Conservation (phyloP, 129 eudicot genomes). For the Calendula officinalis region DNA sequence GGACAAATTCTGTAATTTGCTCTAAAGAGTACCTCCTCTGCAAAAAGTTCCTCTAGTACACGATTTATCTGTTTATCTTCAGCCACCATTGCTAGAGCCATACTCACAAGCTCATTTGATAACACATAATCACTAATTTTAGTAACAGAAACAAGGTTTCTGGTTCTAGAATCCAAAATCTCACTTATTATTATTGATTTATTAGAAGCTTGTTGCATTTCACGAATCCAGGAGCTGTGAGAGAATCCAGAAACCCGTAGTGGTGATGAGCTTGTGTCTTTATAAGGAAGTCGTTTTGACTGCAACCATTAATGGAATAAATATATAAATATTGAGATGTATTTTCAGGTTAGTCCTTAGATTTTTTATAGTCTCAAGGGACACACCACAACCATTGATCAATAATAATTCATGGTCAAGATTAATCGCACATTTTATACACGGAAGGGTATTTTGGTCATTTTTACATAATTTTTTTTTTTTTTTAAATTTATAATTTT, state of each 20-base stretch:
- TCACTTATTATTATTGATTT: conserved; percentile 94
- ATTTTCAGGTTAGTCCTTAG: too few species aligned
- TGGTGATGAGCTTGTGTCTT: conserved; percentile 56
- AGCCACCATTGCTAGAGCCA: conserved; percentile 99
- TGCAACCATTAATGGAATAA: conserved; percentile 38
- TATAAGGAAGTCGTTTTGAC: conserved; percentile 87
- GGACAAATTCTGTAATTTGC: too few species aligned
- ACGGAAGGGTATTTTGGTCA: too few species aligned
- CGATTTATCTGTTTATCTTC: conserved; percentile 98
- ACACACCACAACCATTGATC: too few species aligned
- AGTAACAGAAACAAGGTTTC: conserved; percentile 92
- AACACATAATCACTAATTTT: conserved; percentile 93
- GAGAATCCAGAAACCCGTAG: conserved; percentile 67
- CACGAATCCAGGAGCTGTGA: conserved; percentile 94
- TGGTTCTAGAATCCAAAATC: conserved; percentile 91
- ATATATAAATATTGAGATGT: too few species aligned
- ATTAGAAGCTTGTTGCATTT: conserved; percentile 96
- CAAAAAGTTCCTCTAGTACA: conserved; percentile 94
- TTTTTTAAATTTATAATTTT: too few species aligned
- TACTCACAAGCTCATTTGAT: conserved; percentile 95
- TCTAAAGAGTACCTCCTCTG: conserved; percentile 69
- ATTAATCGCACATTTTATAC: too few species aligned
- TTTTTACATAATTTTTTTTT: too few species aligned
- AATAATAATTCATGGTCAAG: too few species aligned
- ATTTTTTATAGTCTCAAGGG: too few species aligned